These are phyloP conservation scores for Lentinula boryana DNA, from an alignment of 768 basidiomycete species.

Conservation along the genomic window DNA sequence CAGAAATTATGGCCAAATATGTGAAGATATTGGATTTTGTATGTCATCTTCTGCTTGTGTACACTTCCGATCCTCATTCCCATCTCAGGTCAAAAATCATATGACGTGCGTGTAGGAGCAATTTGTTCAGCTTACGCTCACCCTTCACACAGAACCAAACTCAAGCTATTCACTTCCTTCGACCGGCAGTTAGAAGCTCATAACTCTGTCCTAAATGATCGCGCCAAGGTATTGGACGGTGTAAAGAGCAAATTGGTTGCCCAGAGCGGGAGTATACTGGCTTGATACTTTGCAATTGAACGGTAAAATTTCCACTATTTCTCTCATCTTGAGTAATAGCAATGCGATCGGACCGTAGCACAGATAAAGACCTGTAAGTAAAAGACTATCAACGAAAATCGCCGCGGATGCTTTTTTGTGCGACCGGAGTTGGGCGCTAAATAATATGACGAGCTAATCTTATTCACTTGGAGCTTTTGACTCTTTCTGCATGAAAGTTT, in stretches of 20 bases:
- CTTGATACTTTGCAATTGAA: not conserved
- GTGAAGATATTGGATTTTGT: conserved; percentile 44
- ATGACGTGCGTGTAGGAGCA: conserved; percentile 32
- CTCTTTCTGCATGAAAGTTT: too few species aligned
- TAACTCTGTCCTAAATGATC: conserved; percentile 28
- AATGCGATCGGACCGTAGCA: too few species aligned
- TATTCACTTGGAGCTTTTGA: too few species aligned
- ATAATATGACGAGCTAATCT: too few species aligned
- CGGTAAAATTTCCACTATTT: too few species aligned
- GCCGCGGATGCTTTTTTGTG: too few species aligned
- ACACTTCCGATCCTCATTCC: not conserved
- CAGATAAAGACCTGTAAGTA: too few species aligned
- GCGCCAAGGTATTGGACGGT: conserved; percentile 31
- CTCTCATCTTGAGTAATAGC: too few species aligned
- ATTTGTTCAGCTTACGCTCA: not conserved
- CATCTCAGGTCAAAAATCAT: conserved; percentile 37
- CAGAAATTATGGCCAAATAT: conserved; percentile 39
- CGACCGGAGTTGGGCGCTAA: too few species aligned
- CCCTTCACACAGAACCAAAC: conserved; percentile 30
- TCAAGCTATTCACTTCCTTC: conserved; percentile 39
- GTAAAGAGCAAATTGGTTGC: conserved; percentile 32
- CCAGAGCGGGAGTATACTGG: conserved; percentile 33
- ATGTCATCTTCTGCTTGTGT: conserved; percentile 15
- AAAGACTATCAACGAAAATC: too few species aligned
- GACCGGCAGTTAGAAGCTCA: conserved; percentile 38